These are phyloP conservation scores for Blastobotrys indianensis DNA, from an alignment of 1,139 yeast genomes.

Conservation along the genomic window DNA sequence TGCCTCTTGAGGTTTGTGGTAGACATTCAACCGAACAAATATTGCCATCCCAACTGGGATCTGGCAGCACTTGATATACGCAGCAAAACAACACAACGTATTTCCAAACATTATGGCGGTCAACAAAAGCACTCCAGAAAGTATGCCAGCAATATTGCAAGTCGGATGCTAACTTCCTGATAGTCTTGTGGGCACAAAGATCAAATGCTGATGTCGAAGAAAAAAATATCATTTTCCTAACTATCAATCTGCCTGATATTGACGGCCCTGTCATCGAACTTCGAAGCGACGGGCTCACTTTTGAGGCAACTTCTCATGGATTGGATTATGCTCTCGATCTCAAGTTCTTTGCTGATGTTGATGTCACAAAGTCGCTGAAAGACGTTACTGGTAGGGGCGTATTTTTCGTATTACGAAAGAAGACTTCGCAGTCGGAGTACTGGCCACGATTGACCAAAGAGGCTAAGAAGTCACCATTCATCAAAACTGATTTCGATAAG, in stretches of 20 bases:
- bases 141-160: constrained; percentile 1
- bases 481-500: constrained; percentile 92
- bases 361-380: constrained; percentile 54
- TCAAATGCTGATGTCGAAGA: constrained; percentile 63
- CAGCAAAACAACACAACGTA: too few relatives aligned
- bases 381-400: constrained; percentile 69
- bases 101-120: not conserved
- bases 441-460: constrained; percentile 91
- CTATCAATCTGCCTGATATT: constrained; percentile 70
- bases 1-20: not conserved
- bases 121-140: constrained; percentile 15
- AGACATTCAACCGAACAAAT: too few relatives aligned
- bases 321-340: constrained; percentile 51
- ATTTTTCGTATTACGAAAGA: constrained; percentile 65
- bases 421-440: constrained; percentile 59
- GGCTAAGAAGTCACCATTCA: constrained; percentile 61
- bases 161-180: not conserved
- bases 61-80: too few relatives aligned
- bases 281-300: constrained; percentile 50
- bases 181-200: constrained; percentile 94
- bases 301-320: constrained; percentile 35
- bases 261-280: constrained; percentile 57
- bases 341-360: constrained; percentile 70
- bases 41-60: too few relatives aligned
- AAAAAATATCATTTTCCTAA: constrained; percentile 70